Conservation (phyloP, 768 basidiomycete genomes). For the Zangia roseola region DNA sequence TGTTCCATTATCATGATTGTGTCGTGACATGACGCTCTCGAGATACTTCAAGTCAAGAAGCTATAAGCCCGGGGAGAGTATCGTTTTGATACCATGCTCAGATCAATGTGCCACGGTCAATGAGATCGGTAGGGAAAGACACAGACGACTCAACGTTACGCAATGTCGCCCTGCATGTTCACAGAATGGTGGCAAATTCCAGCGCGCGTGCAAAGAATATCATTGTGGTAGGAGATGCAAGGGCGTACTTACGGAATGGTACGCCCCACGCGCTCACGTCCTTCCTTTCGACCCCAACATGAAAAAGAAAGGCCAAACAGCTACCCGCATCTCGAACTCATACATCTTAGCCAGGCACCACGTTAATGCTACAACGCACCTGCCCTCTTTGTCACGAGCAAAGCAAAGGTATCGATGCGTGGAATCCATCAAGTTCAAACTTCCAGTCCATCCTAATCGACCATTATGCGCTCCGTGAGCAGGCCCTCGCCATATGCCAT, state of each 20-base stretch:
- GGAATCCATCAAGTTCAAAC: slow-evolving; percentile 15
- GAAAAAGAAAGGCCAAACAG: slow-evolving; percentile 19
- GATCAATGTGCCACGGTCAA: slow-evolving; percentile 27
- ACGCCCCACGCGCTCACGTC: slow-evolving; percentile 22
- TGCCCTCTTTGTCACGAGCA: slow-evolving; percentile 41
- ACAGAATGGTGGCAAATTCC: slow-evolving; percentile 1
- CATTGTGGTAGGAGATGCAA: slow-evolving; percentile 45
- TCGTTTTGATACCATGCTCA: slow-evolving; percentile 7
- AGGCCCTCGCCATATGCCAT: slow-evolving; percentile 90
- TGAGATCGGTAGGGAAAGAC: slow-evolving; percentile 12
- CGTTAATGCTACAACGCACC: slow-evolving; percentile 62
- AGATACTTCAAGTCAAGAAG: not conserved
- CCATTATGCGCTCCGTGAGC: slow-evolving; percentile 80
- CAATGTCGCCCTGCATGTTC: not conserved
- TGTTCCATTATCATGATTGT: not conserved
- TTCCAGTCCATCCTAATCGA: slow-evolving; percentile 47
- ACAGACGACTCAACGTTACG: slow-evolving; percentile 26
- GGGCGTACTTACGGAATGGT: slow-evolving; percentile 55
- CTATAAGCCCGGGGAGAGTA: not conserved
- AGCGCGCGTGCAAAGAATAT: slow-evolving; percentile 28
- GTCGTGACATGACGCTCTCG: too few species aligned
- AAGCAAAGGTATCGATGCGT: slow-evolving; percentile 26
- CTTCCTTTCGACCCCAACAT: slow-evolving; percentile 17
- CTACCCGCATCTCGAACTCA: slow-evolving; percentile 29
- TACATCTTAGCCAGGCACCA: slow-evolving; percentile 41